Base-by-base conservation (phyloP, 2,329 filamentous ascomycete genomes). In the Arthrobotrys iridis region DNA sequence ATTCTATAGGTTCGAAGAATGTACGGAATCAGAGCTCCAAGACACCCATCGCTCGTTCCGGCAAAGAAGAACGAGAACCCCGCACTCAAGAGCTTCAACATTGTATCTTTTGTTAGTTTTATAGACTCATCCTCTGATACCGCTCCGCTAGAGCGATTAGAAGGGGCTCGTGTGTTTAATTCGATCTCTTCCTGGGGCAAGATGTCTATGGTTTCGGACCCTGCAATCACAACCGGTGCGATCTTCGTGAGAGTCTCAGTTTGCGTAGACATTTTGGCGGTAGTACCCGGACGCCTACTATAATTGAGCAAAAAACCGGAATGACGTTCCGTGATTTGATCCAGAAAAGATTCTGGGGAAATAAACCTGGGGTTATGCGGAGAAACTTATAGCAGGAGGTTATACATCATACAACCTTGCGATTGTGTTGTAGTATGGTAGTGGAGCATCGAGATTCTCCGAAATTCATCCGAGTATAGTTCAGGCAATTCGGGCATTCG, bases 61-160 rank as follows among this genome's bases (percentile, higher is more conserved):
- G 88, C 87, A 28, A 88, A 87, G 78, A 90, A 89, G 82, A 90
- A 90, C 0, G 87, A 88, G 76, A 89, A 86, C 0, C 85, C 86
- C 1, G 86, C 84, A 45, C 86, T 86, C 37, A 85, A 63, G 1
- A 90, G 80, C 79, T 87, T 88, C 35, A 86, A 73, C 18, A 82
- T 76, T 13, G 80, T 78, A 43, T 72, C 35, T 57, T 64, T 50
- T 74, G 78, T 78, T 59, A 81, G 26, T 37, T 72, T 66, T 7
- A 74, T 67, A 10, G 33, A 13, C 43, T 74, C 60, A 63, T 74
- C 63, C 45, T 74, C 70, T 10, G 62, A 52, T n/a, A 67, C 62
- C 1, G 37, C 40, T 18, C 33, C 20, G 15, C 33, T 33, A 8
- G 57, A 52, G 37, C 24, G 26, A 2, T 26, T 18, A 10, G 70